Conservation (phyloP, 169 alveolate genomes). For the Eimeria praecox region DNA sequence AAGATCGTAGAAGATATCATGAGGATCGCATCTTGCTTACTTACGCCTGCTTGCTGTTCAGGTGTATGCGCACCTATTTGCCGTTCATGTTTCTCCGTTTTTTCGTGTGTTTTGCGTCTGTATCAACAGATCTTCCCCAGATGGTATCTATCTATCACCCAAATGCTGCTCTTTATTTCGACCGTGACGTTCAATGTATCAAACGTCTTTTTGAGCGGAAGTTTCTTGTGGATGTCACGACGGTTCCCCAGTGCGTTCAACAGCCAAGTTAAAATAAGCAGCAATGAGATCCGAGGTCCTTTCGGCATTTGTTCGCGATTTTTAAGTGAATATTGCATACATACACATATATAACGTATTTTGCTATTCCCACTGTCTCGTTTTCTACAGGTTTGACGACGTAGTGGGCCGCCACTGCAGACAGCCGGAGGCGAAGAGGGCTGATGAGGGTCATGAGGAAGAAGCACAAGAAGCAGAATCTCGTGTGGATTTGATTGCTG, state of each 20-base stretch:
- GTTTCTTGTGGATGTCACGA: conserved; percentile 93
- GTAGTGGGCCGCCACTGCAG: neutral
- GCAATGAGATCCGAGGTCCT: too few relatives aligned
- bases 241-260: conserved; percentile 89
- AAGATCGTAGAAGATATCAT: neutral
- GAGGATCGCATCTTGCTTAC: neutral
- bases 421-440: neutral
- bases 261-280: neutral
- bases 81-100: neutral
- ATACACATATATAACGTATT: too few relatives aligned
- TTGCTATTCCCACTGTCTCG: neutral
- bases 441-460: neutral
- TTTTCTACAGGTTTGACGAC: neutral
- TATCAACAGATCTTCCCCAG: conserved; percentile 97
- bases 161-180: conserved; percentile 96
- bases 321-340: too few relatives aligned
- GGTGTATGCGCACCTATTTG: neutral
- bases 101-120: conserved; percentile 1
- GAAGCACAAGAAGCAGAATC: neutral
- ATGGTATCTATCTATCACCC: conserved; percentile 97
- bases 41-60: neutral
- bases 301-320: too few relatives aligned
- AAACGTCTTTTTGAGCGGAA: conserved; percentile 94
- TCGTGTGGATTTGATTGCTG: neutral
- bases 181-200: conserved; percentile 96